A percentile compares a stretch with the other conserved stretches of the same genome.
Evolutionary conservation across 2,329 filamentous ascomycete genomes (phyloP).

Genomic region (Diaporthe helianthi): DNA sequence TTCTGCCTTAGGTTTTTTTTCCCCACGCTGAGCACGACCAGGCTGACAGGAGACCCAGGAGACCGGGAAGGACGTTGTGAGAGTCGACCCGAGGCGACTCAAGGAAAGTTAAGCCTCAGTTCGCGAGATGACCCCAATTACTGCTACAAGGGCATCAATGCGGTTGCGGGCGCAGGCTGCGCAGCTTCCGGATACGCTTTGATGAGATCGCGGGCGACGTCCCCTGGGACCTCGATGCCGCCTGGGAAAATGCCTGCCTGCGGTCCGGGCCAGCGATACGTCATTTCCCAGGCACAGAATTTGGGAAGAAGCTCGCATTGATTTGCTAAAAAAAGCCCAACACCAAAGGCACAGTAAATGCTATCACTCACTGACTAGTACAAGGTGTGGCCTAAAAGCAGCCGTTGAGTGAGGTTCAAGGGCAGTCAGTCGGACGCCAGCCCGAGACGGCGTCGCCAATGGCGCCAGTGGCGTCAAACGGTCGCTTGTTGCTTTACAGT

Average conservation of each 20-base stretch:
- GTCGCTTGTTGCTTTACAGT: constrained; percentile 1
- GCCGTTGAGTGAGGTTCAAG: neutral
- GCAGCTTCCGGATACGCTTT: constrained; percentile 14
- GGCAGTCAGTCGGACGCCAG: neutral
- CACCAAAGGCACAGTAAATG: neutral
- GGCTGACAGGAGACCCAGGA: no score
- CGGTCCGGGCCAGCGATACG: constrained; percentile 6
- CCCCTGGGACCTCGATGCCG: neutral
- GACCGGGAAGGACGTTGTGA: neutral
- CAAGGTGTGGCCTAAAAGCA: neutral
- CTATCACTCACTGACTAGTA: neutral
- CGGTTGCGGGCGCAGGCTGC: constrained; percentile 13
- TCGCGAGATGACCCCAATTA: constrained; percentile 21
- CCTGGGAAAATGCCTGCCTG: constrained; percentile 23
- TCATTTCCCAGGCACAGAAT: neutral
- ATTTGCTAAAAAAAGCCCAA: neutral
- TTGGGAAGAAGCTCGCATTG: neutral
- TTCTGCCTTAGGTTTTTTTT: no score
- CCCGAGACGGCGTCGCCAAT: constrained; percentile 3
- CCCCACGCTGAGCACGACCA: no score
- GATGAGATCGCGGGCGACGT: constrained; percentile 18
- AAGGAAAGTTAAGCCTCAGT: constrained; percentile 24
- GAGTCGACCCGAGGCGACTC: neutral
- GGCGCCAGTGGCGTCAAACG: constrained; percentile 24
- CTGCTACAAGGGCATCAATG: constrained; percentile 16